Evolutionary conservation across 768 basidiomycete species (phyloP), one percentile per base, ranked within the genome.

Genomic region (Pleurotus tuber-regium): DNA sequence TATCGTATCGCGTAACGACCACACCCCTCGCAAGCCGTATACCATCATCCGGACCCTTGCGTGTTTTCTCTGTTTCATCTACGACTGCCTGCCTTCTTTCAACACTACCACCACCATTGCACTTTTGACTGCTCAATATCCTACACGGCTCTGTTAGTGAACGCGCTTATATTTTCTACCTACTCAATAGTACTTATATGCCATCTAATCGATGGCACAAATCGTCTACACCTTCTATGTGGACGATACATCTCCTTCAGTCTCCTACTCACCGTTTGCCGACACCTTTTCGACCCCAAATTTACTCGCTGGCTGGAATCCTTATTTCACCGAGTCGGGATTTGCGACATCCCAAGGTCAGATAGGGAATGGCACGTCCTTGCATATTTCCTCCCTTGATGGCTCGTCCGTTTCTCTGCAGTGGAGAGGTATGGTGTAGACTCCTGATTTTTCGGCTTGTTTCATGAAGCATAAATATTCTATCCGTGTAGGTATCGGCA

Each of bases 381-480:
- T 68, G 23, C 88, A 90, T 59, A 70, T 80, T 51, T 89, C 88
- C n/a, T 74, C 77, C 7, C 69, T 62, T 51, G 62, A 86, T 59
- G 79, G 79, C 11, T 83, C 87, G 8, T 72, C 74, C 9, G 55
- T 89, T 8, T 65, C 73, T 40, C 59, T 90, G 42, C 62, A 61
- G 40, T 91, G 84, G 84, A 78, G 70, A 52, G 88, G 88, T 87
- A 60, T n/a, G n/a, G n/a, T n/a, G n/a, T n/a, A n/a, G n/a, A n/a
- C n/a, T n/a, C n/a, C n/a, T n/a, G n/a, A n/a, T n/a, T n/a, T n/a
- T n/a, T n/a, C n/a, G n/a, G n/a, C n/a, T n/a, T n/a, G n/a, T n/a
- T n/a, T n/a, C n/a, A 39, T 28, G 18, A 23, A 11, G 2, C 21
- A 23, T 25, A 8, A 43, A 19, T 29, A 16, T 19, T 9, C 21